These are phyloP conservation scores for Termitomyces eurrhizus DNA, from an alignment of 768 basidiomycete species.

Conservation along the genomic window DNA sequence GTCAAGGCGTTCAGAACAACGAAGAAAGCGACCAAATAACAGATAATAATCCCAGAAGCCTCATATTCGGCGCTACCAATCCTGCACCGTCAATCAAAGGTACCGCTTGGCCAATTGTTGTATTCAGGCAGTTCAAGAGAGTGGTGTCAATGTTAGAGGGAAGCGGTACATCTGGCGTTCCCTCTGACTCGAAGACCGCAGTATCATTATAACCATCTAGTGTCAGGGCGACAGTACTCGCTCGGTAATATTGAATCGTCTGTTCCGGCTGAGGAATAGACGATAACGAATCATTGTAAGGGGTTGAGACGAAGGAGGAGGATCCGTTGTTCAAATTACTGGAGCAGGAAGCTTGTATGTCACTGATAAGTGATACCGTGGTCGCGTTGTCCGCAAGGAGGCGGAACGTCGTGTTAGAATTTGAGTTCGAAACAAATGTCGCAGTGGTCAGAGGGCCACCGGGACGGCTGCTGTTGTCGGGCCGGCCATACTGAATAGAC, in stretches of 20 bases:
- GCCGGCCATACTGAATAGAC: conserved; percentile 38
- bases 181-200: conserved; percentile 37
- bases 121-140: conserved; percentile 56
- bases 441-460: conserved; percentile 40
- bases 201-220: conserved; percentile 69
- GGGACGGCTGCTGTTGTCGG: conserved; percentile 40
- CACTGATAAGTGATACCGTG: conserved; percentile 32
- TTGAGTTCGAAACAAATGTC: conserved; percentile 34
- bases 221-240: conserved; percentile 57
- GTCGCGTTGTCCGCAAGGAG: conserved; percentile 45
- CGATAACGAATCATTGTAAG: conserved; percentile 28
- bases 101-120: conserved; percentile 54
- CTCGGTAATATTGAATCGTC: conserved; percentile 65
- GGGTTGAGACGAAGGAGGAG: conserved; percentile 17
- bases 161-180: conserved; percentile 44
- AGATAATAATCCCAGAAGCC: conserved; percentile 20
- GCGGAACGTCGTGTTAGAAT: conserved; percentile 32
- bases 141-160: conserved; percentile 46
- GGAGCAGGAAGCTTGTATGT: conserved; percentile 35
- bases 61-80: conserved; percentile 16
- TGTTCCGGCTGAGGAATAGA: conserved; percentile 45
- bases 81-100: conserved; percentile 46
- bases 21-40: conserved; percentile 17
- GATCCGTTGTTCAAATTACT: conserved; percentile 21
- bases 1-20: background rate